Evolutionary conservation across 2,329 filamentous ascomycete genomes (phyloP), one percentile per base, ranked within the genome.

Genomic region (Ceratocystis alfenasii): DNA sequence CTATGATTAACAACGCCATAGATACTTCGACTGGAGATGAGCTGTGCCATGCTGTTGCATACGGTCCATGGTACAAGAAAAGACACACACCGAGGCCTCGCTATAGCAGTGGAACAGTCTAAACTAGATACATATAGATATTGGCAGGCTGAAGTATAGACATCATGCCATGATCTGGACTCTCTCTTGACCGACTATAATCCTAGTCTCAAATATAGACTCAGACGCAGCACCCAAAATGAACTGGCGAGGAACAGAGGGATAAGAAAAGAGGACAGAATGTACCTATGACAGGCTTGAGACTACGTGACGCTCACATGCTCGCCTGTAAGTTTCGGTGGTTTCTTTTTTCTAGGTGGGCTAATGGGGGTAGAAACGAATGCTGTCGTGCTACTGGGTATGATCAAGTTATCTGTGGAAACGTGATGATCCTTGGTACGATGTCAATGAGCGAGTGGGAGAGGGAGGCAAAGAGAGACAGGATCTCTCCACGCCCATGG

Each of bases 131-230:
- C 36, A 15, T 12, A 41, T 41, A 41, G 36, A 30, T 33, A 30
- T 6, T 36, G 55, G 28, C 33, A 33, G 55, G 33, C 55, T 59
- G 4, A 33, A 41, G 36, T 59, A 59, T 30, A 59, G 3, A 59
- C 15, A n/a, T 17, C 28, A 59, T 36, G 25, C 25, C 12, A n/a
- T 59, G 30, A 25, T n/a, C 22, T 12, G n/a, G 55, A 41, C 36
- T 15, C 36, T 41, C 36, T 59, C 55, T 59, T 59, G 28, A n/a
- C 55, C 12, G 25, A 17, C 28, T 25, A 59, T 17, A 7, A 59
- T 30, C n/a, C 55, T 15, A 36, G 55, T 59, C 28, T 59, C 55
- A 59, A 28, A 59, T 59, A 17, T 33, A 33, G 55, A 55, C 25
- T n/a, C 22, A 5, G 46, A 50, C 55, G 2, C 5, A 30, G n/a